A percentile compares a stretch with the other conserved stretches of the same genome.
phyloP scores from a whole-genome alignment of 1,284 basidiomycete species.

The Trametes polyzona region DNA sequence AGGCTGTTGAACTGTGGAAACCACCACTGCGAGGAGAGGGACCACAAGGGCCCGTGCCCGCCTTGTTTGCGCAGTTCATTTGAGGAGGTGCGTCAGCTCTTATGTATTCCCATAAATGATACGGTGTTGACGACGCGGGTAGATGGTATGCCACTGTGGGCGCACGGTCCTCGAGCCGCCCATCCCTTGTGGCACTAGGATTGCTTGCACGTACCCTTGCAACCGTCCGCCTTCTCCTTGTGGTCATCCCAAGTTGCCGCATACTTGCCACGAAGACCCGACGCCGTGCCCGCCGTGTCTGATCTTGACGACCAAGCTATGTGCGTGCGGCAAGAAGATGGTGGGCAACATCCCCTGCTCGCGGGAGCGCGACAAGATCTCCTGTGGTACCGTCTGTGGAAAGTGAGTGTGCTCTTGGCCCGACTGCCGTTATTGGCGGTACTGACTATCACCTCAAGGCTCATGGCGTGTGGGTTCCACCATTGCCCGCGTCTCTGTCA shows the following conservation, averaged over 20 bases:
- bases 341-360: slow-evolving; percentile 79
- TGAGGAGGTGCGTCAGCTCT: slow-evolving; percentile 67
- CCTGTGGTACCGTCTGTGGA: slow-evolving; percentile 82
- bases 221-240: slow-evolving; percentile 71
- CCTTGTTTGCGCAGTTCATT: slow-evolving; percentile 86
- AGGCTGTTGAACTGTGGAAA: slow-evolving; percentile 75
- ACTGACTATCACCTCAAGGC: slow-evolving; percentile 37
- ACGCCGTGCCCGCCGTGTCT: slow-evolving; percentile 83
- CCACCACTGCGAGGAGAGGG: slow-evolving; percentile 75
- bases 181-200: slow-evolving; percentile 77
- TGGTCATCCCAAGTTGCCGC: slow-evolving; percentile 78
- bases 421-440: background rate
- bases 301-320: slow-evolving; percentile 75
- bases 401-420: slow-evolving; percentile 47
- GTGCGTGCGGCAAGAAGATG: slow-evolving; percentile 86
- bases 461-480: slow-evolving; percentile 85
- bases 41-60: slow-evolving; percentile 83
- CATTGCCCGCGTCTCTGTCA: slow-evolving; percentile 83
- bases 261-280: slow-evolving; percentile 77
- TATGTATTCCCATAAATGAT: background rate
- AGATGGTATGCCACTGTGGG: slow-evolving; percentile 83
- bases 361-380: slow-evolving; percentile 79
- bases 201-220: slow-evolving; percentile 82
- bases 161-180: slow-evolving; percentile 72
- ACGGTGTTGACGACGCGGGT: slow-evolving; percentile 10